Conservation (phyloP, 2,329 filamentous ascomycete species). For the Atkinsonella texensis region DNA sequence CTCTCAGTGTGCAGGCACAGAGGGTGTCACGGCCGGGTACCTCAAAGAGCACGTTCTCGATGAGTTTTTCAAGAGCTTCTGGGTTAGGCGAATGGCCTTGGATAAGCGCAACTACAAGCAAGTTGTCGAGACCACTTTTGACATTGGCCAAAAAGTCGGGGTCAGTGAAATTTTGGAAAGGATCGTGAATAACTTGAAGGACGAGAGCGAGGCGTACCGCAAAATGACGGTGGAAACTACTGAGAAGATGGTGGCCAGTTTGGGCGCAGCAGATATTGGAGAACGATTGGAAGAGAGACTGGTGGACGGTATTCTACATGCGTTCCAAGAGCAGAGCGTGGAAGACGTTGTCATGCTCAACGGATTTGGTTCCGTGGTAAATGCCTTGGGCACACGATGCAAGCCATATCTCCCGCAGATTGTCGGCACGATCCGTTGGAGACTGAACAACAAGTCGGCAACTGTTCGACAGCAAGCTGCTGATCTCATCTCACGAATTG, state of each 20-base stretch:
- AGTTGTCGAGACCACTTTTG: constrained; percentile 95
- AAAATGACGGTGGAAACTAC: constrained; percentile 99
- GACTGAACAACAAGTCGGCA: constrained; percentile 94
- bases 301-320: constrained; percentile 87
- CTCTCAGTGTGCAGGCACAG: constrained; percentile 86
- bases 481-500: constrained; percentile 91
- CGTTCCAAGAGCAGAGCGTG: constrained; percentile 96
- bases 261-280: constrained; percentile 88
- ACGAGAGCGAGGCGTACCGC: constrained; percentile 93
- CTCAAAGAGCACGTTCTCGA: constrained; percentile 89
- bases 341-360: constrained; percentile 95
- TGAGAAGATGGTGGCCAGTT: constrained; percentile 86
- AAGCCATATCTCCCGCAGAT: constrained; percentile 97
- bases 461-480: constrained; percentile 95
- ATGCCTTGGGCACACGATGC: constrained; percentile 83
- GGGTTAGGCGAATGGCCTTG: constrained; percentile 91
- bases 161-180: constrained; percentile 89
- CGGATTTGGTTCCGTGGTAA: constrained; percentile 94
- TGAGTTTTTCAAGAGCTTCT: constrained; percentile 98
- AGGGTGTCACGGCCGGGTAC: constrained; percentile 89
- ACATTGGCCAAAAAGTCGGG: constrained; percentile 95
- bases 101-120: constrained; percentile 97
- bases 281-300: constrained; percentile 86
- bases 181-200: constrained; percentile 90
- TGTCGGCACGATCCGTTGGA: constrained; percentile 90